These are phyloP conservation scores for Camelina sativa DNA, from an alignment of 345 rosid species.

Conservation along the genomic window DNA sequence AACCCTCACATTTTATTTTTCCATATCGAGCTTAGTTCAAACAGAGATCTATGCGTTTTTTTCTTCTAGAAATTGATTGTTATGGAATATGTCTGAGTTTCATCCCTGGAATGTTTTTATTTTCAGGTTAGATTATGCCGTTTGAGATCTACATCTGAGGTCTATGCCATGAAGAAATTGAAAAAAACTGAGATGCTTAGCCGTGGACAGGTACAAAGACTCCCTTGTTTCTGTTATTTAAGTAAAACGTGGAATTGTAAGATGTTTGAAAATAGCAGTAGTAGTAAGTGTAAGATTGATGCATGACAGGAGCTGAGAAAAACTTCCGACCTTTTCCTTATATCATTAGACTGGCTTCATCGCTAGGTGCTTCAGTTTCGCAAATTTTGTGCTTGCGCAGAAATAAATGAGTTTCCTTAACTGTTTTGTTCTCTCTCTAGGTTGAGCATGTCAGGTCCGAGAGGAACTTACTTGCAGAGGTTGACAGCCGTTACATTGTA, in stretches of 20 bases:
- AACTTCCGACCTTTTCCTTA: not conserved
- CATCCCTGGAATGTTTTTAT: not conserved
- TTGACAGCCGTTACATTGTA: constrained; percentile 93
- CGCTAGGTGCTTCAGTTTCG: constrained; percentile 8
- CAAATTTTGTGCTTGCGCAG: not conserved
- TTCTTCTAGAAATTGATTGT: constrained; percentile 2
- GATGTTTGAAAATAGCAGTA: not conserved
- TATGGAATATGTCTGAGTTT: constrained; percentile 13
- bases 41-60: too few species aligned
- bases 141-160: constrained; percentile 80
- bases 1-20: too few species aligned
- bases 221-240: not conserved
- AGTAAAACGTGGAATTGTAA: constrained; percentile 8
- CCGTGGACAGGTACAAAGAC: constrained; percentile 85
- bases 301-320: constrained; percentile 2
- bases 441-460: constrained; percentile 99
- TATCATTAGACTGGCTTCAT: constrained; percentile 7
- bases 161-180: constrained; percentile 95
- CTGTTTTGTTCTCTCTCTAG: constrained; percentile 48
- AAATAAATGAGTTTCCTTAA: not conserved
- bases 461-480: constrained; percentile 96
- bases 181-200: constrained; percentile 98
- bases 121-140: constrained; percentile 87
- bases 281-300: constrained; percentile 14
- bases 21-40: too few species aligned